Base-by-base conservation (phyloP, 306 rosid genomes). In the Hippophae rhamnoides region DNA sequence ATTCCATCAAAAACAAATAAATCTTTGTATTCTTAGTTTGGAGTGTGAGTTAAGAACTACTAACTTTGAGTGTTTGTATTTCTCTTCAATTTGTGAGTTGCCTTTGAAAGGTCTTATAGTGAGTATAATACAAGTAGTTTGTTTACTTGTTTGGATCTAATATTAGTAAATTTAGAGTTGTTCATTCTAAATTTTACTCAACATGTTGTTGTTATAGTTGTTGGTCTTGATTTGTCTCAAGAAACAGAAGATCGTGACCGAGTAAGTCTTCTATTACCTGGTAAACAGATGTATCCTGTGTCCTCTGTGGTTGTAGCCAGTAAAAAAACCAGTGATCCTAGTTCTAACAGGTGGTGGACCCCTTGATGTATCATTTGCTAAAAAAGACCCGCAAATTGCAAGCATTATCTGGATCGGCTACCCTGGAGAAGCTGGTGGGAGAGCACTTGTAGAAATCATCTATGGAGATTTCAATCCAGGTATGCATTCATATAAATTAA, bases 321-420 rank as follows among this genome's bases (percentile, higher is more conserved):
- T 66, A 81, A 69, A 72, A n/a, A 72, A 61, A 38, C 92, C 95
- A 10, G 86, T 83, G 63, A 70, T 86, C 77, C 75, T 89, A 9
- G 94, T 86, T 68, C 97, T 89, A 54, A 74, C 81, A 45, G 96
- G 98, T 11, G 95, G 98, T 53, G 97, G 97, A 8, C 94, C 97
- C 23, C 81, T 90, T 43, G 97, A 90, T 58, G 78, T 90, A 60
- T 75, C 89, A 6, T 87, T 83, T 50, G 96, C 94, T 3, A 68
- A 90, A 72, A 61, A 45, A 42, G 69, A 83, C 69, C 69, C 75
- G 2, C 64, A 10, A 69, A 73, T 90, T 56, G 83, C 85, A 43
- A 85, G 98, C 69, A 90, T 90, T 78, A 73, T 90, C 58, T 90
- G 90, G 89, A 79, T 87, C 44, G 96, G 98, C 6, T 85, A 87